Percentiles rank a stretch among this genome's conserved stretches.
These are phyloP conservation scores for Aristolochia fimbriata DNA, from an alignment of 164 flowering plant genomes.

Conservation along the genomic window DNA sequence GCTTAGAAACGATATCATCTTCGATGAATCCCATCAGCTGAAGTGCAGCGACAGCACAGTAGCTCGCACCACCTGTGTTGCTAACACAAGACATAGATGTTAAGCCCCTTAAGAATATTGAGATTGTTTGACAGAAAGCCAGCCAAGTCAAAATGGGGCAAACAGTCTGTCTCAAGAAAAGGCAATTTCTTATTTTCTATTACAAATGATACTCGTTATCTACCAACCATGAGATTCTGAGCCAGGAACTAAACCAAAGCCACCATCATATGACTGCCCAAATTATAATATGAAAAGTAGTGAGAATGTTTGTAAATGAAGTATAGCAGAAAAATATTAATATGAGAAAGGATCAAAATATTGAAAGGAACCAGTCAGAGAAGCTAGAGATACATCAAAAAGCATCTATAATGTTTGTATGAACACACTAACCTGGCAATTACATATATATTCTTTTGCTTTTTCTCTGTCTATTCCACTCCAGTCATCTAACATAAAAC, in stretches of 20 bases:
- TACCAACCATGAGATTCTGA: conserved; percentile 96
- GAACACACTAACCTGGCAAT: conserved; percentile 60
- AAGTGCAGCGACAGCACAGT: conserved; percentile 93
- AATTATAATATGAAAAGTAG: neutral
- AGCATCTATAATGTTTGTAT: neutral
- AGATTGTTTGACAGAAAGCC: too few relatives aligned
- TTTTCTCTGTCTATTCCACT: conserved; percentile 81
- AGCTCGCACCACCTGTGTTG: conserved; percentile 92
- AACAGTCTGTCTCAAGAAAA: neutral
- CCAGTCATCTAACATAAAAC: conserved; percentile 75
- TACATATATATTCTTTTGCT: conserved; percentile 64
- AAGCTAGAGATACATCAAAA: neutral
- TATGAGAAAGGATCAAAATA: neutral
- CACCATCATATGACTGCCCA: conserved; percentile 95
- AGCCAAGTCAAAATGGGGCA: neutral
- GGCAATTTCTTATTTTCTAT: neutral
- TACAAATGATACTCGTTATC: neutral
- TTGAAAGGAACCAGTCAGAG: neutral
- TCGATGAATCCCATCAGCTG: conserved; percentile 80
- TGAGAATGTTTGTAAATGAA: neutral
- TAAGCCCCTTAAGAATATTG: neutral
- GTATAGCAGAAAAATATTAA: neutral
- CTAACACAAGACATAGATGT: conserved; percentile 24
- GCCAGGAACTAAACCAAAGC: conserved; percentile 89
- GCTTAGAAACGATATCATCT: conserved; percentile 39